Evolutionary conservation across 1,284 basidiomycete species (phyloP), one percentile per base, ranked within the genome.

Genomic region (Cerrena zonata): DNA sequence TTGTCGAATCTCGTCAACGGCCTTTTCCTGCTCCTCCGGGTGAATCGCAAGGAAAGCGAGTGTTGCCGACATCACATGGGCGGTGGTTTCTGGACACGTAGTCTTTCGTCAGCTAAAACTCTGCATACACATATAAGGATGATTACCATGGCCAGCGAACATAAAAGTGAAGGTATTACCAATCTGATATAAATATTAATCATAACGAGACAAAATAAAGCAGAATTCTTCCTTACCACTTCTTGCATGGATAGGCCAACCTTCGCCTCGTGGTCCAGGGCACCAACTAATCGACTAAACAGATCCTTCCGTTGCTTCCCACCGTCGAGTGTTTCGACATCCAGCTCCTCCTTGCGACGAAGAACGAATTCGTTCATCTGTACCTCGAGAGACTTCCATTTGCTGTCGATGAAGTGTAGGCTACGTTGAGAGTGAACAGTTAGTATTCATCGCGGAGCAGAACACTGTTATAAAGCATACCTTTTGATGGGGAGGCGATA

Each of bases 1-100:
- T 40, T 53, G 36, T 18, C 25, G 42, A 36, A 73, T 60, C 42
- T 74, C 66, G 4, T 68, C 54, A 51, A 60, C 62, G 0, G 70
- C 55, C 44, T 62, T 62, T 18, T 70, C 65, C 56, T 75, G 73
- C 47, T 65, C 63, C 5, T 70, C 65, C 2, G 66, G 71, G 56
- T 73, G 59, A 2, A 73, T 49, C 3, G 71, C 69, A 1, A 75
- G 60, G 19, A 69, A 61, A 1, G 58, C 66, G 3, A 73, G 53
- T 2, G 67, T 55, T 39, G 67, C 70, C 2, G 64, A 60, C 2
- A 74, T 53, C 10, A 68, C 66, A 50, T 72, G 65, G 5, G 69
- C 68, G 1, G 67, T 65, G 2, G 71, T 75, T 53, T 71, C 65
- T 52, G 40, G 21, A 18, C 10, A 34, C n/a, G 15, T 34, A 7